Percentiles rank a stretch among this genome's conserved stretches.
phyloP scores from a whole-genome alignment of 2,329 filamentous ascomycete species.

The Colletotrichum sp. region DNA sequence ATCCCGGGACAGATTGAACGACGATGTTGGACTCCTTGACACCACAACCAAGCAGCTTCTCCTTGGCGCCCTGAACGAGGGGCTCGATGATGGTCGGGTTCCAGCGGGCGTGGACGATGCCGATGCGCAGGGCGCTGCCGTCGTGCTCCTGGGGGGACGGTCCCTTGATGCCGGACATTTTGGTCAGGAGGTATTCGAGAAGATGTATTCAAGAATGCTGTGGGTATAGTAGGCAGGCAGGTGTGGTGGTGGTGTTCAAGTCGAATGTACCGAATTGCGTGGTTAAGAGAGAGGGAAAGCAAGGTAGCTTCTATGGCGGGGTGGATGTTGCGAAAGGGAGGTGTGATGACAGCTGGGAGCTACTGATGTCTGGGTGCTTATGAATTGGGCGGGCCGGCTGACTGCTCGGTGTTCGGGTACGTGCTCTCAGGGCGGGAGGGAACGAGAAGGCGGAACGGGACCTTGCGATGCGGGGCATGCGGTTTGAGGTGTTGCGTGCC shows the following conservation, averaged over 20 bases:
- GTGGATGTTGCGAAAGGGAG: neutral
- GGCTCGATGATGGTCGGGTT: constrained; percentile 88
- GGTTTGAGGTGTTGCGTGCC: constrained; percentile 9
- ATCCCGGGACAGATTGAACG: constrained; percentile 87
- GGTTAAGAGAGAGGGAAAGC: neutral
- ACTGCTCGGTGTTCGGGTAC: neutral
- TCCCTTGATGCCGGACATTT: constrained; percentile 58
- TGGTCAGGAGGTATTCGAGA: neutral
- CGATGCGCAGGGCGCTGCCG: constrained; percentile 81
- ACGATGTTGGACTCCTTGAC: constrained; percentile 90
- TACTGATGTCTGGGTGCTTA: neutral
- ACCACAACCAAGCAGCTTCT: constrained; percentile 77
- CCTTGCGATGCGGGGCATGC: constrained; percentile 20
- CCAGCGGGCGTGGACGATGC: constrained; percentile 96
- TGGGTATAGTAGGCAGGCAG: neutral
- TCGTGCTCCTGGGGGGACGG: constrained; percentile 64
- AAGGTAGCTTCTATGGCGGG: neutral
- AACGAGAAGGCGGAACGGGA: neutral
- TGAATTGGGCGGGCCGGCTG: neutral
- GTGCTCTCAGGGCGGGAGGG: neutral
- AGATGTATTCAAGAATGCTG: neutral
- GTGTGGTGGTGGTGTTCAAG: neutral
- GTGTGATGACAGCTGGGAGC: neutral
- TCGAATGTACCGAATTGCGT: neutral
- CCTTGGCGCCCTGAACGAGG: constrained; percentile 80